A percentile compares a stretch with the other conserved stretches of the same genome.
These are phyloP conservation scores for Aspergillus quadricinctus DNA, from an alignment of 2,329 filamentous ascomycete species.

Conservation along the genomic window DNA sequence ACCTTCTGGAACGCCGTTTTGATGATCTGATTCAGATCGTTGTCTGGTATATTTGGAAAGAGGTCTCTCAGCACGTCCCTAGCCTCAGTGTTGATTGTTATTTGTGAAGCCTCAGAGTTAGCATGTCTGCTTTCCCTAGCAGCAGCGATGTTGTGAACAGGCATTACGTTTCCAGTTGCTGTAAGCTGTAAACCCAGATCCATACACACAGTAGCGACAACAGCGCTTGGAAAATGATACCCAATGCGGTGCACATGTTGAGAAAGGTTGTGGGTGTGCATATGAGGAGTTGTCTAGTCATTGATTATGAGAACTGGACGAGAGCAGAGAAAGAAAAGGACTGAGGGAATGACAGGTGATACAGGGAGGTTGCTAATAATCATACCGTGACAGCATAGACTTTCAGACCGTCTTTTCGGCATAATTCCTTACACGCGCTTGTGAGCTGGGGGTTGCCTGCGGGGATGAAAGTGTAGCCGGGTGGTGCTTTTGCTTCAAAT, in stretches of 20 bases:
- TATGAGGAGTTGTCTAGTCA: conserved; percentile 46
- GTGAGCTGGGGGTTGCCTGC: conserved; percentile 58
- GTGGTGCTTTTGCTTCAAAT: conserved; percentile 51
- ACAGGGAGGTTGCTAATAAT: conserved; percentile 10
- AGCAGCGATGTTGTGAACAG: conserved; percentile 27
- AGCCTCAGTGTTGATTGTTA: conserved; percentile 53
- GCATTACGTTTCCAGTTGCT: conserved; percentile 45
- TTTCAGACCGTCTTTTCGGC: conserved; percentile 50
- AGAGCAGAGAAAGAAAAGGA: conserved; percentile 6
- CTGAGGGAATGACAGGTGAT: background rate
- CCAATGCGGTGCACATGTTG: conserved; percentile 60
- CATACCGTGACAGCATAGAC: conserved; percentile 60
- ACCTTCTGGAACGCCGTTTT: conserved; percentile 58
- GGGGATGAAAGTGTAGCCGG: conserved; percentile 59
- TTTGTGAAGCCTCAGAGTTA: conserved; percentile 35
- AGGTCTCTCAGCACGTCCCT: conserved; percentile 57
- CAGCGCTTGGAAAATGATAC: conserved; percentile 58
- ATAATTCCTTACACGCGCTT: conserved; percentile 56
- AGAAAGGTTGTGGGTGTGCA: conserved; percentile 50
- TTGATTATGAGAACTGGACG: conserved; percentile 11
- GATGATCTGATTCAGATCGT: conserved; percentile 55
- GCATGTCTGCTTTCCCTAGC: conserved; percentile 20
- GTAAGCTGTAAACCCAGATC: conserved; percentile 44
- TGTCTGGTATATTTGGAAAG: conserved; percentile 59
- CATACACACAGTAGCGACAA: conserved; percentile 55